Conservation (phyloP, 2,329 filamentous ascomycete species). For the Lecanicillium sp. region DNA sequence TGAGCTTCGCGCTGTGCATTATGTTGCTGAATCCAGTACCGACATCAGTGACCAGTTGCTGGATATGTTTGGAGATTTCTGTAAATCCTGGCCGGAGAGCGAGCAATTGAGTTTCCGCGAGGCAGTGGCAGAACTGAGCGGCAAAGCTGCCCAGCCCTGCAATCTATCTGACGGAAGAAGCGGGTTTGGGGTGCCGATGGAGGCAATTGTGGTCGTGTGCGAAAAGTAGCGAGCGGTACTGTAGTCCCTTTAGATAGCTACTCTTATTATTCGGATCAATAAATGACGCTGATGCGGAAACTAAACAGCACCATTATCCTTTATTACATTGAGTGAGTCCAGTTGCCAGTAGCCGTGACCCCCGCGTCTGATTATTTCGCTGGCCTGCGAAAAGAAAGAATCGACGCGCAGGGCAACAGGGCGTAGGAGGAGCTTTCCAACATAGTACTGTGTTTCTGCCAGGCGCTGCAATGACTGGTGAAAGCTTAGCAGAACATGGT, state of each 20-base stretch:
- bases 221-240: not conserved
- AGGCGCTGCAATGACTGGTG: constrained; percentile 32
- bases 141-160: not conserved
- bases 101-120: constrained; percentile 8
- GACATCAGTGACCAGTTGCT: not conserved
- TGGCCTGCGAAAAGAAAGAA: constrained; percentile 35
- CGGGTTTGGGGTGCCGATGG: constrained; percentile 12
- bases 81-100: constrained; percentile 10
- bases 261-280: too few species aligned
- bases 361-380: constrained; percentile 22
- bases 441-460: constrained; percentile 24
- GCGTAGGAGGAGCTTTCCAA: constrained; percentile 27
- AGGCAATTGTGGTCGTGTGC: constrained; percentile 13
- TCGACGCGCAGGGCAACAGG: constrained; percentile 33
- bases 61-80: not conserved
- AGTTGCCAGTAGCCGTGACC: constrained; percentile 16
- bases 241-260: too few species aligned
- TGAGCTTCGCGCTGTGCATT: constrained; percentile 3
- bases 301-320: constrained; percentile 8
- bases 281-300: too few species aligned
- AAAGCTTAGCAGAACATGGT: constrained; percentile 31
- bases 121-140: not conserved
- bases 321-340: constrained; percentile 10
- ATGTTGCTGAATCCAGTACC: constrained; percentile 3
- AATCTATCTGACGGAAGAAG: not conserved